These are phyloP conservation scores for Pleodorina starrii DNA, from an alignment of 139 green algal species.

Conservation along the genomic window DNA sequence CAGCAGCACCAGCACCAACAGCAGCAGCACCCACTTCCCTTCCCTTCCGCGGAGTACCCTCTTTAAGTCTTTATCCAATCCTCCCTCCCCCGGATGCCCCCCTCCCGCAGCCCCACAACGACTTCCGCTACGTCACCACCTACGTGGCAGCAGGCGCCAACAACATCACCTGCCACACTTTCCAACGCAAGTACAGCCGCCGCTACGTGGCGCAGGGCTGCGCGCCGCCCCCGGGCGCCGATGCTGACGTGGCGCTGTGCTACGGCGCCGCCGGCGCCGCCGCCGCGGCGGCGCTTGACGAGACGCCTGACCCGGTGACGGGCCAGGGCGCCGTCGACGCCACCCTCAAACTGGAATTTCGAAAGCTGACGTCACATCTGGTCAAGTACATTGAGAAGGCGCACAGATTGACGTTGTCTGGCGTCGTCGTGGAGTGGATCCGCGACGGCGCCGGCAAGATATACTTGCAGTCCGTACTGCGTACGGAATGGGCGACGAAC, in stretches of 20 bases:
- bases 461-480: conserved; percentile 67
- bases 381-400: conserved; percentile 77
- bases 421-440: conserved; percentile 69
- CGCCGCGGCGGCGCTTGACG: not conserved
- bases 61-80: no score
- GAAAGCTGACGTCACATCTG: conserved; percentile 62
- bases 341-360: conserved; percentile 66
- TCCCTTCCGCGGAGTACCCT: no score
- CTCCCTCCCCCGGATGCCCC: not conserved
- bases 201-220: conserved; percentile 57
- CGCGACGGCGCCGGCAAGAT: conserved; percentile 58
- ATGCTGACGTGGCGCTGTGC: not conserved
- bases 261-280: not conserved
- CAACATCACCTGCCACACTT: conserved; percentile 69
- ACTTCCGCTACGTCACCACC: conserved; percentile 73
- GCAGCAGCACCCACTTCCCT: no score
- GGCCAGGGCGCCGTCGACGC: conserved; percentile 62
- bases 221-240: not conserved
- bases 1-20: no score
- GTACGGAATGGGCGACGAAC: conserved; percentile 70
- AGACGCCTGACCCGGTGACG: not conserved
- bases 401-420: conserved; percentile 66
- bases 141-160: conserved; percentile 66
- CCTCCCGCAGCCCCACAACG: conserved; percentile 57
- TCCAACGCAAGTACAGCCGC: conserved; percentile 73